Evolutionary conservation across 208 protist genomes (phyloP).

Genomic region (Acanthamoeba healyi): DNA sequence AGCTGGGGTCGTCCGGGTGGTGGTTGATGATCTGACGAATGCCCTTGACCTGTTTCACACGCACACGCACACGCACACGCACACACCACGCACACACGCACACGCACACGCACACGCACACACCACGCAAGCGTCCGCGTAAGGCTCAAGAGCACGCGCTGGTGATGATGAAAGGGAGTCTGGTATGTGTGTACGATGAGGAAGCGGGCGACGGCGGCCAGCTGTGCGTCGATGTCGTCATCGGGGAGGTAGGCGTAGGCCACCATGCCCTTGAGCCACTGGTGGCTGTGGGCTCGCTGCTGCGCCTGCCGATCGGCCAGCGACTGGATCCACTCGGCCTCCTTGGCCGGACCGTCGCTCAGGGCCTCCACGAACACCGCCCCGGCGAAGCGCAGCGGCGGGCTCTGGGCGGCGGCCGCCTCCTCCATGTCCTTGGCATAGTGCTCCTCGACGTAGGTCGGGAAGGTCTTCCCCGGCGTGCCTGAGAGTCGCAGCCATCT

Average conservation of each 20-base stretch:
- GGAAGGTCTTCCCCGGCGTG: background rate
- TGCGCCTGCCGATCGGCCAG: background rate
- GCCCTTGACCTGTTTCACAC: slow-evolving; percentile 24
- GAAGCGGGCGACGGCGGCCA: slow-evolving; percentile 16
- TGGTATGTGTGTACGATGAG: background rate
- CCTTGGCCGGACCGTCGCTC: slow-evolving; percentile 41
- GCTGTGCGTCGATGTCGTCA: slow-evolving; percentile 26
- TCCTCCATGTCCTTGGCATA: slow-evolving; percentile 8
- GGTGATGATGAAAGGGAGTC: background rate
- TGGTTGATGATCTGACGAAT: slow-evolving; percentile 73
- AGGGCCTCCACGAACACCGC: slow-evolving; percentile 63
- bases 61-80: no score
- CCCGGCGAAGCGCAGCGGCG: background rate
- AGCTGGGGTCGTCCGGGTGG: slow-evolving; percentile 11
- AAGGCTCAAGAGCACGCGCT: background rate
- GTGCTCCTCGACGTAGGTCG: slow-evolving; percentile 4
- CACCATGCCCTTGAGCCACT: slow-evolving; percentile 62
- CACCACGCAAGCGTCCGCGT: no score
- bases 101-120: no score
- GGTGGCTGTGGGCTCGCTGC: no score
- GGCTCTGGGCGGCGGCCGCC: background rate
- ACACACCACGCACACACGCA: no score
- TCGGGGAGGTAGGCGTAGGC: slow-evolving; percentile 59
- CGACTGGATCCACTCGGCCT: background rate
- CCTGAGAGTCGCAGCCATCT: no score